Conservation (phyloP, 2,329 filamentous ascomycete genomes). For the Epichloe elymi region DNA sequence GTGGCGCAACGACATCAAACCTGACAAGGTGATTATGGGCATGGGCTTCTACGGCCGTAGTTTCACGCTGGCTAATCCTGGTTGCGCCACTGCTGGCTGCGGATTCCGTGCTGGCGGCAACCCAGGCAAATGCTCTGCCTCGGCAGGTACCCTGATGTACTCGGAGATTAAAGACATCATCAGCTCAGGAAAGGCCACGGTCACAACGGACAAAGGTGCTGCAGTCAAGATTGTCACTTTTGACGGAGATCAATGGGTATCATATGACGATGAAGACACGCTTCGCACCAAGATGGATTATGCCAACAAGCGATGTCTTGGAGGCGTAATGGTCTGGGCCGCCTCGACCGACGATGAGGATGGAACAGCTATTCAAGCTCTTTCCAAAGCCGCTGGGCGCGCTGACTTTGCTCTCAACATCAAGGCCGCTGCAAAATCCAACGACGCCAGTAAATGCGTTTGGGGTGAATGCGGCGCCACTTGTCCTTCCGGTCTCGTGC, state of each 20-base stretch:
- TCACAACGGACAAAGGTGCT: not conserved
- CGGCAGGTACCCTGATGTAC: not conserved
- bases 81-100: slow-evolving; percentile 14
- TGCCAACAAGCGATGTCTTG: slow-evolving; percentile 13
- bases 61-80: not conserved
- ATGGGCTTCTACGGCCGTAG: slow-evolving; percentile 28
- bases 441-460: no score
- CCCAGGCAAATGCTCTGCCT: not conserved
- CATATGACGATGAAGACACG: slow-evolving; percentile 19
- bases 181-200: not conserved
- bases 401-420: no score
- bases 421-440: no score
- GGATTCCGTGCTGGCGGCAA: not conserved
- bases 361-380: no score
- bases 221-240: slow-evolving; percentile 10
- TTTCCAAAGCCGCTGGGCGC: no score
- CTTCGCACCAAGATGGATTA: slow-evolving; percentile 15
- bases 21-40: slow-evolving; percentile 29
- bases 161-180: not conserved
- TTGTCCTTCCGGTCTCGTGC: no score
- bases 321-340: slow-evolving; percentile 15
- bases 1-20: slow-evolving; percentile 30
- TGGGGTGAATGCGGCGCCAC: no score
- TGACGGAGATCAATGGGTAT: slow-evolving; percentile 14
- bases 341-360: no score